Evolutionary conservation across 192 early-diverging fungal species (phyloP), one percentile per base, ranked within the genome.

Genomic region (Podila verticillata): DNA sequence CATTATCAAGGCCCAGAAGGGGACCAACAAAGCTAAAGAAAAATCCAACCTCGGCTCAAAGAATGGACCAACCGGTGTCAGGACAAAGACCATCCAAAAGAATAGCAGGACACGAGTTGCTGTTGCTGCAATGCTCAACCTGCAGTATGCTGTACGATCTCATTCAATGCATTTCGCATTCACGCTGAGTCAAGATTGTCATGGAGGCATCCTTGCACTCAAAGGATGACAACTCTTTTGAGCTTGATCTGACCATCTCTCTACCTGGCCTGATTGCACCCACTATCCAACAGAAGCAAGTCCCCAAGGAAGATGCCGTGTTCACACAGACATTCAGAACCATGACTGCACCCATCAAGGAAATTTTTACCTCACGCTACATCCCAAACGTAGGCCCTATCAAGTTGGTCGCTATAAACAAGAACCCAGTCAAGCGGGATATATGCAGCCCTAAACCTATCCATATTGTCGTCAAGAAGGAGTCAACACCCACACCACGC

Each of bases 291-390:
- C 58, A 60, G 58, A 60, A 26, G 29, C 58, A 20, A 10, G 24
- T 54, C 51, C 51, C 7, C 51, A 54, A 31, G n/a, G 49, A 68
- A 13, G 34, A 34, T 7, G 47, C 75, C 20, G 5, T 80, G 30
- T 80, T 80, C 66, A 68, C 77, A 29, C 66, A 72, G 57, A 59
- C 70, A 2, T 80, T 67, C 48, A 72, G 48, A n/a, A 49, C 65
- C 6, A 28, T 68, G 36, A 36, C 57, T 7, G 69, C 70, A 4
- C 77, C 77, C 7, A 28, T 80, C 62, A 68, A 72, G 22, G 77
- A 72, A 15, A 80, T 80, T 12, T 80, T 60, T 39, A 80, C 77
- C 10, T 67, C 77, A 8, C 5, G 31, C 48, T 80, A 80, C n/a
- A 48, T 80, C 15, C 77, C 77, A 0, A 30, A 30, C 13, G 20